Evolutionary conservation across 371 early-diverging fungal species (phyloP).

Genomic region (Actinomortierella wolfii): DNA sequence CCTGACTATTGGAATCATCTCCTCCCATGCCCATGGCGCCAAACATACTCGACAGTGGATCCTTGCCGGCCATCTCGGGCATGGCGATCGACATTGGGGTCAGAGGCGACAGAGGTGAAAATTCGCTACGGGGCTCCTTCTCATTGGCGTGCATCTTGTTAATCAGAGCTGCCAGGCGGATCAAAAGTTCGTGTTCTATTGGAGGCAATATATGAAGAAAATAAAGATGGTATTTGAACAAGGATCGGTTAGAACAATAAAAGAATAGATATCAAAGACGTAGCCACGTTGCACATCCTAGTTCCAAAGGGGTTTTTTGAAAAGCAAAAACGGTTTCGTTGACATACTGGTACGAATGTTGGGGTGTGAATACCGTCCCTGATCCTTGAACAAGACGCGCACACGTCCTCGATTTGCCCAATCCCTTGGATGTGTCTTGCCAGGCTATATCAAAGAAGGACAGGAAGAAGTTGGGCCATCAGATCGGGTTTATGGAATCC

Average conservation of each 20-base stretch:
- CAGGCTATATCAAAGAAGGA: conserved; percentile 26
- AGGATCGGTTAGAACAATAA: not conserved
- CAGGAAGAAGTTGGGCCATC: not conserved
- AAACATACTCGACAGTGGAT: conserved; percentile 34
- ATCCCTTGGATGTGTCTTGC: conserved; percentile 62
- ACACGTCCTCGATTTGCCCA: conserved; percentile 68
- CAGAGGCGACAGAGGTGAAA: conserved; percentile 37
- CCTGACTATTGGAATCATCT: conserved; percentile 15
- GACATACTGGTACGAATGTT: conserved; percentile 36
- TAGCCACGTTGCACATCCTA: not conserved
- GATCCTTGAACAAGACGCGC: conserved; percentile 54
- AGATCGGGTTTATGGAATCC: too few relatives aligned
- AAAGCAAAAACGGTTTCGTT: too few relatives aligned
- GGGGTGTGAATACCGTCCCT: conserved; percentile 39
- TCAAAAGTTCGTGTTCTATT: conserved; percentile 32
- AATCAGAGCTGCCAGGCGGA: conserved; percentile 26
- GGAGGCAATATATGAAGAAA: too few relatives aligned
- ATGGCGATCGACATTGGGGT: conserved; percentile 37
- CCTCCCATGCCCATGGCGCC: conserved; percentile 13
- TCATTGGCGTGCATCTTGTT: conserved; percentile 37
- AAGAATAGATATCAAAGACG: not conserved
- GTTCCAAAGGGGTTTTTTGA: not conserved
- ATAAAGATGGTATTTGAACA: not conserved
- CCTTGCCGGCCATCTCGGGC: conserved; percentile 34
- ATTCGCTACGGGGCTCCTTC: conserved; percentile 25